Evolutionary conservation across 2,329 filamentous ascomycete species (phyloP).

Genomic region (Biscogniauxia sp.): DNA sequence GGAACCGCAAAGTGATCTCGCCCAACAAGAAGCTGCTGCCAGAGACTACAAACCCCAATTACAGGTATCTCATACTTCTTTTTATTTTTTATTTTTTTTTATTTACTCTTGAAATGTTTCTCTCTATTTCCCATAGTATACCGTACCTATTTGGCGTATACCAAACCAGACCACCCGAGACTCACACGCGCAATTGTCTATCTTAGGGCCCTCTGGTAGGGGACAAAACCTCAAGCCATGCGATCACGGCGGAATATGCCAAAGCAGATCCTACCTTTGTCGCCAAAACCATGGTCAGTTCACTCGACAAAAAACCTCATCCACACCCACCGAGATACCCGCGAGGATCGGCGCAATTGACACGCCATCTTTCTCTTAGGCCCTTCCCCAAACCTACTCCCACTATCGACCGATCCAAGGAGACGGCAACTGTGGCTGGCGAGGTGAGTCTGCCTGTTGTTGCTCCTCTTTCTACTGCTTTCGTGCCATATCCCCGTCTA

Average conservation of each 20-base stretch:
- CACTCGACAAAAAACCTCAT: constrained; percentile 5
- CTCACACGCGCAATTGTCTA: too few species aligned
- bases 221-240: constrained; percentile 70
- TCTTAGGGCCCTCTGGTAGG: constrained; percentile 79
- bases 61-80: constrained; percentile 42
- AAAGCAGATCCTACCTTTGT: constrained; percentile 83
- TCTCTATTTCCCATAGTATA: too few species aligned
- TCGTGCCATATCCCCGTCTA: not conserved
- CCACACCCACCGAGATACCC: not conserved
- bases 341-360: constrained; percentile 14
- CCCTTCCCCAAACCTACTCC: constrained; percentile 78
- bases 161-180: too few species aligned
- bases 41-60: constrained; percentile 57
- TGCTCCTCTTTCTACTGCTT: not conserved
- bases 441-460: constrained; percentile 63
- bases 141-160: too few species aligned
- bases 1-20: constrained; percentile 45
- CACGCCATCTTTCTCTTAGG: constrained; percentile 45
- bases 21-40: constrained; percentile 60
- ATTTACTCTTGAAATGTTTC: too few species aligned
- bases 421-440: constrained; percentile 96
- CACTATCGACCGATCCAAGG: constrained; percentile 85
- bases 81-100: constrained; percentile 21
- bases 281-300: constrained; percentile 78
- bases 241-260: constrained; percentile 82